Conservation (phyloP, 768 basidiomycete species). For the Termitomyces sp. region DNA sequence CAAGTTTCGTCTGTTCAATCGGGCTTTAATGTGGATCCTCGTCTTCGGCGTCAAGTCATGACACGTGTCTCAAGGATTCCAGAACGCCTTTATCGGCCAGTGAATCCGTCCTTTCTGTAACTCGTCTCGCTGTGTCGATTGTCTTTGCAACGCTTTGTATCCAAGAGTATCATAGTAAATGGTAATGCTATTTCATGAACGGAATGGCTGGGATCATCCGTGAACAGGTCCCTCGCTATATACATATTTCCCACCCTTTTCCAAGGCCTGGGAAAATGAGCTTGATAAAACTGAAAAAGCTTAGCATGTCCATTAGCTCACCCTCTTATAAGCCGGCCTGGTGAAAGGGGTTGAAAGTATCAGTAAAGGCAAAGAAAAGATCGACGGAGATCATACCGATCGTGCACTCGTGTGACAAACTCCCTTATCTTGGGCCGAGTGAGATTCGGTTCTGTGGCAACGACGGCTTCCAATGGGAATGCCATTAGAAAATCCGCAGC, state of each 20-base stretch:
- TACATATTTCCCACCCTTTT: constrained; percentile 27
- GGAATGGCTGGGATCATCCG: not conserved
- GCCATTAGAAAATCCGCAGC: constrained; percentile 25
- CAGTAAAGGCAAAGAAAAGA: not conserved
- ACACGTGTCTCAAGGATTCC: constrained; percentile 41
- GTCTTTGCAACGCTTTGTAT: not conserved
- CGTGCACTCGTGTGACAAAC: constrained; percentile 19
- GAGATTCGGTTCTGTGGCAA: constrained; percentile 9
- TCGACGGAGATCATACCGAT: constrained; percentile 9
- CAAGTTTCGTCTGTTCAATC: not conserved
- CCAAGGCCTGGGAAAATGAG: constrained; percentile 17
- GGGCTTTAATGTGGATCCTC: constrained; percentile 1
- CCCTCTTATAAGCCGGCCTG: constrained; percentile 15
- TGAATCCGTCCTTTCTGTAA: not conserved
- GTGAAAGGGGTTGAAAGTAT: not conserved
- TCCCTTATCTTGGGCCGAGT: constrained; percentile 17
- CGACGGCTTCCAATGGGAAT: constrained; percentile 21
- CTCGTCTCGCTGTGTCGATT: not conserved
- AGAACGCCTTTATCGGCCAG: constrained; percentile 33
- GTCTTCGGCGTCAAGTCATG: not conserved
- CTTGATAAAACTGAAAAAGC: not conserved
- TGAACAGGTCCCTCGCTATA: not conserved
- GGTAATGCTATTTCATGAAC: not conserved
- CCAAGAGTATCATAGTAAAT: not conserved
- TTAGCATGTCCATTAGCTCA: not conserved